Conservation (phyloP, 805 yeast genomes). For the Teunomyces kruisii region DNA sequence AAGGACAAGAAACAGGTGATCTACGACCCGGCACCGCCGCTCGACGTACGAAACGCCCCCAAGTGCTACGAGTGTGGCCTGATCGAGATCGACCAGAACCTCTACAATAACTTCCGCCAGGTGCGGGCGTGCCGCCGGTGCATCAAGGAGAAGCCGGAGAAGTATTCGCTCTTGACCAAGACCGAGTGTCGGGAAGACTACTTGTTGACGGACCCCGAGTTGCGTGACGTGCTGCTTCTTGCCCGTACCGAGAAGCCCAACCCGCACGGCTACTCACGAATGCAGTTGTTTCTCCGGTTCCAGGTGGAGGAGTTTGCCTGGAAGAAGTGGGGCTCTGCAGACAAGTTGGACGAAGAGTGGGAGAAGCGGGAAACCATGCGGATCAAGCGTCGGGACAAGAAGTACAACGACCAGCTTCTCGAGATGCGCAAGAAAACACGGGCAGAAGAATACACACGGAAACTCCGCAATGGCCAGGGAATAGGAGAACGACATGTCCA, state of each 20-base stretch:
- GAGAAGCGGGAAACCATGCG: conserved; percentile 74
- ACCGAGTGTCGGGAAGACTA: conserved; percentile 95
- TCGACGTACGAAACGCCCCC: conserved; percentile 71
- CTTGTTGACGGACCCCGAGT: conserved; percentile 88
- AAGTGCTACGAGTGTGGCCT: conserved; percentile 82
- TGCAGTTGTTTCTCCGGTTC: conserved; percentile 87
- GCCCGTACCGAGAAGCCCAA: conserved; percentile 86
- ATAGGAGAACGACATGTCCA: conserved; percentile 68
- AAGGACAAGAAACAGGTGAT: conserved; percentile 43
- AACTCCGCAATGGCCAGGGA: conserved; percentile 55
- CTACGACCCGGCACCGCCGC: conserved; percentile 67
- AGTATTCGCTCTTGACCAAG: conserved; percentile 86
- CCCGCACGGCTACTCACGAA: conserved; percentile 90
- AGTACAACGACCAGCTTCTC: conserved; percentile 70
- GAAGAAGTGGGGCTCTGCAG: conserved; percentile 92
- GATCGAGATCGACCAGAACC: conserved; percentile 73
- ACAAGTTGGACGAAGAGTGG: conserved; percentile 90
- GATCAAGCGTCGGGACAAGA: conserved; percentile 70
- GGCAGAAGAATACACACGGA: conserved; percentile 84
- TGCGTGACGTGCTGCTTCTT: conserved; percentile 65
- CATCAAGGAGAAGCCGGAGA: conserved; percentile 71
- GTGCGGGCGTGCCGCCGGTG: conserved; percentile 79
- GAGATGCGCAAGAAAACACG: conserved; percentile 91
- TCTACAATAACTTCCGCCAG: conserved; percentile 65
- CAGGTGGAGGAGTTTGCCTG: conserved; percentile 94